Evolutionary conservation across 2,329 filamentous ascomycete species (phyloP), one percentile per base, ranked within the genome.

Genomic region (Chalaropsis ovoidea): DNA sequence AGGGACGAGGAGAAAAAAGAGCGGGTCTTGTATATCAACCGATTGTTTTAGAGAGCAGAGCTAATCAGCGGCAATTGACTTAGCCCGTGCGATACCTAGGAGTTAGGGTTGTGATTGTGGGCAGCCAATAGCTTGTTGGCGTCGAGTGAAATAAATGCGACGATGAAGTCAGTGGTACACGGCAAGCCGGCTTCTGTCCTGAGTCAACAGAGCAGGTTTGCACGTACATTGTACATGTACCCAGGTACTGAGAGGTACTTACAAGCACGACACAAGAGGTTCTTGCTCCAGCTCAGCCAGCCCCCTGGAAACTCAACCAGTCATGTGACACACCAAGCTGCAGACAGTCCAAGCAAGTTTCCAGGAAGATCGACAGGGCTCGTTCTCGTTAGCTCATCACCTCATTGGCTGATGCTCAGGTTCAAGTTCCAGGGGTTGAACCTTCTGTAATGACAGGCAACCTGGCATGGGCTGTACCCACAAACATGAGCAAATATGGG

Each of bases 261-360:
- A 39, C 35, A 39, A 10, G 35, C 8, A 39, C 8, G 8, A 3
- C 4, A 39, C 35, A 39, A 39, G 8, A 39, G 13, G 43, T 15
- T 47, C n/a, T 19, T 47, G n/a, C 43, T n/a, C n/a, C 43, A 8
- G 10, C 42, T 43, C 10, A 17, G 42, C 15, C 27, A 4, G 10
- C 52, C 24, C 49, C 49, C 24, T 17, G 15, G 8, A 35, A 58
- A 39, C 35, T 39, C n/a, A 39, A 8, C 27, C 5, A 8, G 52
- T 39, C 52, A 58, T 58, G 52, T 58, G 52, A 58, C 52, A 58
- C 52, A 35, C 35, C 35, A 39, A 39, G 35, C 35, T 39, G 35
- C 4, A 6, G 35, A 7, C 22, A 35, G 52, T n/a, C 13, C 13
- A n/a, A 10, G 3, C 22, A 56, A 22, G 52, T 17, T 7, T 22